Conservation (phyloP, 2,329 filamentous ascomycete species). For the Pseudogymnoascus verrucosus region DNA sequence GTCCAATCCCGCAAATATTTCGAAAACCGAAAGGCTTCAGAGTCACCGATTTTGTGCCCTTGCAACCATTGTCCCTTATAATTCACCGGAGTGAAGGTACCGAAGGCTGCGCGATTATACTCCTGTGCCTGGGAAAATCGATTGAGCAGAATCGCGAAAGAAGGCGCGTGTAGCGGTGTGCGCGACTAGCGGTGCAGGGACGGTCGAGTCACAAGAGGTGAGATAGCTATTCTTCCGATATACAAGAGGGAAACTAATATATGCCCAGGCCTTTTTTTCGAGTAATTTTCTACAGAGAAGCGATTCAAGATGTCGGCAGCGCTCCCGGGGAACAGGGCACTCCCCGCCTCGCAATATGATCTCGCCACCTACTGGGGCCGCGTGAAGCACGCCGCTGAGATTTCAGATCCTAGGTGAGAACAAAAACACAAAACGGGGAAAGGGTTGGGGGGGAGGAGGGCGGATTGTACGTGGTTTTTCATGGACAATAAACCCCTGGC, state of each 20-base stretch:
- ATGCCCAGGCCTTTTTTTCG: neutral
- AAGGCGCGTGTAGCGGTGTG: neutral
- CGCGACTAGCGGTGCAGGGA: neutral
- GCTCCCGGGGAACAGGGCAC: constrained; percentile 62
- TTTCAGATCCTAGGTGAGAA: constrained; percentile 87
- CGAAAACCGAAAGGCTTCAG: neutral
- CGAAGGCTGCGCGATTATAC: neutral
- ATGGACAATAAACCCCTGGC: constrained; percentile 19
- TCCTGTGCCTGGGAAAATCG: neutral
- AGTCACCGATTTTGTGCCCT: neutral
- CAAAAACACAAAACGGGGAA: constrained; percentile 9
- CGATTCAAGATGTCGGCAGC: constrained; percentile 51
- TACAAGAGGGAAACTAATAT: no score
- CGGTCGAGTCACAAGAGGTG: neutral
- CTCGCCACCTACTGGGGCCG: constrained; percentile 91
- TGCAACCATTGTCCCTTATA: neutral
- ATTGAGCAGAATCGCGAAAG: neutral
- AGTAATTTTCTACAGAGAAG: neutral
- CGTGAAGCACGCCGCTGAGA: constrained; percentile 78
- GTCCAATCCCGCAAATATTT: constrained; percentile 1
- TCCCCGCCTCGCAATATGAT: constrained; percentile 88
- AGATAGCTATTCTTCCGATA: no score
- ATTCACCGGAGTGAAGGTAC: neutral
- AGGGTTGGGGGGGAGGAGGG: neutral
- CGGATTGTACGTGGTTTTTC: constrained; percentile 16